Percentiles rank a stretch among this genome's conserved stretches.
Evolutionary conservation across 257 asterid species (phyloP).

Genomic region (Oldenlandia corymbosa): DNA sequence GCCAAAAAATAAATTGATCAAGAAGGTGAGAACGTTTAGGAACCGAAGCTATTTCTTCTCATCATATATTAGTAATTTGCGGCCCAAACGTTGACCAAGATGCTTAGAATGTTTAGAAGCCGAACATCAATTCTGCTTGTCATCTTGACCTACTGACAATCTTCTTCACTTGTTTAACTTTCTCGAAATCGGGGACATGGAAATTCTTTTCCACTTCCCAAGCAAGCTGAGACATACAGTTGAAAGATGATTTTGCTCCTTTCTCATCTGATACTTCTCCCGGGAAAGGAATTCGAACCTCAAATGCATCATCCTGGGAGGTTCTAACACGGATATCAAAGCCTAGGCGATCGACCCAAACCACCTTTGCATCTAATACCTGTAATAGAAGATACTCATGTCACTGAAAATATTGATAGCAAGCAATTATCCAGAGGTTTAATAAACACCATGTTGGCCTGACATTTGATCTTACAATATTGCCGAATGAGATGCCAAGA

Average conservation of each 20-base stretch:
- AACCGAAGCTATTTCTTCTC: too few relatives aligned
- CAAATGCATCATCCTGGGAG: conserved; percentile 50
- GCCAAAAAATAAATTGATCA: not conserved
- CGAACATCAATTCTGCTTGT: conserved; percentile 11
- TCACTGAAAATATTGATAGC: conserved; percentile 4
- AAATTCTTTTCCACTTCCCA: conserved; percentile 90
- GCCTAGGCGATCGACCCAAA: conserved; percentile 92
- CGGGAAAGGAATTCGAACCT: conserved; percentile 88
- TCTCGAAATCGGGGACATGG: conserved; percentile 49
- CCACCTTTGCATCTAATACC: conserved; percentile 83
- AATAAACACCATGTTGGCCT: not conserved
- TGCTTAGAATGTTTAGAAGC: not conserved
- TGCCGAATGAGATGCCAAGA: not conserved
- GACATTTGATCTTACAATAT: not conserved
- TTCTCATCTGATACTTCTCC: conserved; percentile 82
- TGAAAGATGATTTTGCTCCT: conserved; percentile 96
- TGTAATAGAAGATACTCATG: conserved; percentile 18
- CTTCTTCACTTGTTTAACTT: conserved; percentile 64
- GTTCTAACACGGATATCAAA: conserved; percentile 66
- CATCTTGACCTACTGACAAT: conserved; percentile 24
- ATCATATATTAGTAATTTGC: too few relatives aligned
- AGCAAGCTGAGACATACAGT: conserved; percentile 93
- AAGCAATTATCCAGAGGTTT: not conserved
- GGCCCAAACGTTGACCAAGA: too few relatives aligned
- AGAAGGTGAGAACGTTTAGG: not conserved